These are phyloP conservation scores for Blastocladiella britannica DNA, from an alignment of 192 early-diverging fungal genomes.

Conservation along the genomic window DNA sequence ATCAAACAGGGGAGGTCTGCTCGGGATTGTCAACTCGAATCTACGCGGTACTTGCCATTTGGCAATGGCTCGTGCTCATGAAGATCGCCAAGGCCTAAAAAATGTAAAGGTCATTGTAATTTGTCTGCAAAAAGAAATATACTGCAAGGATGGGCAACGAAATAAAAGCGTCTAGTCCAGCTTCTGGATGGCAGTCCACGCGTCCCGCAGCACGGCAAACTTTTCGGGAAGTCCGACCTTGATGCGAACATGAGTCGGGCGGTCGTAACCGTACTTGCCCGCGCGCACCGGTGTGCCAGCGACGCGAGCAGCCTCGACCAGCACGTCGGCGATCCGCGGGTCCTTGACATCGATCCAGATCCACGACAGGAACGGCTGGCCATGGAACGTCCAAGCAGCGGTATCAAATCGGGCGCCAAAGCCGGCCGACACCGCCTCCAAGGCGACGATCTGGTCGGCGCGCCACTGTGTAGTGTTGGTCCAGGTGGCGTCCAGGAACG, in stretches of 20 bases:
- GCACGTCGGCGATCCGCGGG: conserved; percentile 33
- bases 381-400: conserved; percentile 40
- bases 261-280: conserved; percentile 52
- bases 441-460: conserved; percentile 21
- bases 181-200: no score
- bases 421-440: conserved; percentile 7
- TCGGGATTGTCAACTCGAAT: no score
- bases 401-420: not conserved
- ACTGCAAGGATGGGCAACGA: no score
- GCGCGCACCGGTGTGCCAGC: conserved; percentile 72
- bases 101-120: no score
- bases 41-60: no score
- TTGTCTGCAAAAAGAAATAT: no score
- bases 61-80: no score
- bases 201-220: conserved; percentile 44
- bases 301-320: conserved; percentile 36
- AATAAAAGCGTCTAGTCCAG: no score
- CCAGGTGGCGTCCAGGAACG: conserved; percentile 62
- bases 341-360: conserved; percentile 61
- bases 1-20: no score
- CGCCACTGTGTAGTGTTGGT: conserved; percentile 47
- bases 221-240: conserved; percentile 51
- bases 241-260: conserved; percentile 51
- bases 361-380: conserved; percentile 62
- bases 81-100: no score